Conservation (phyloP, 805 yeast genomes). For the Metschnikowia bowlesiae region DNA sequence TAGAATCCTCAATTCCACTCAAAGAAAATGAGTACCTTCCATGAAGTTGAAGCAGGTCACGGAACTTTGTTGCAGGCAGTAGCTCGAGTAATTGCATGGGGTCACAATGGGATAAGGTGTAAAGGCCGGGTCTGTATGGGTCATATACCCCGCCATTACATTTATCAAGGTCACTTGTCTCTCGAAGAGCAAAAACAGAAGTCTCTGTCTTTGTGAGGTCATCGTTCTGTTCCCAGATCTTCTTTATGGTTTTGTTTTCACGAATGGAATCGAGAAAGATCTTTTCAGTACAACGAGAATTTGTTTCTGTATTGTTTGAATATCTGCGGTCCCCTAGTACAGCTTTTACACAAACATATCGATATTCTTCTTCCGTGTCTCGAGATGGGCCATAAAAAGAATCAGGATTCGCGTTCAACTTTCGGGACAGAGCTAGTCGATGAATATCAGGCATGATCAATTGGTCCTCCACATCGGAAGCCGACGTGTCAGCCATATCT, state of each 20-base stretch:
- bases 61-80: conserved; percentile 36
- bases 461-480: background rate
- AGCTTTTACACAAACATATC: background rate
- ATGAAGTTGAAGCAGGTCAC: conserved; percentile 27
- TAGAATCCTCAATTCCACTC: conserved; percentile 20
- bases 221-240: conserved; percentile 4
- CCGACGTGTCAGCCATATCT: background rate
- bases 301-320: conserved; percentile 1
- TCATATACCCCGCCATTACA: conserved; percentile 1
- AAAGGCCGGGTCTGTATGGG: background rate
- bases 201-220: conserved; percentile 1
- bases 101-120: background rate
- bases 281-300: conserved; percentile 1
- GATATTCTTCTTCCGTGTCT: background rate
- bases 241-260: background rate
- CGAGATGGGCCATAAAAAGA: background rate
- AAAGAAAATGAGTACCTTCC: conserved; percentile 21
- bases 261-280: conserved; percentile 1
- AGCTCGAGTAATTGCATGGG: conserved; percentile 15
- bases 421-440: background rate
- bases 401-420: background rate
- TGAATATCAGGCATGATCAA: background rate
- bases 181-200: background rate
- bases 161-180: background rate
- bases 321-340: conserved; percentile 3